phyloP scores from a whole-genome alignment of 2,329 filamentous ascomycete species.

The Sporothrix luriei region DNA sequence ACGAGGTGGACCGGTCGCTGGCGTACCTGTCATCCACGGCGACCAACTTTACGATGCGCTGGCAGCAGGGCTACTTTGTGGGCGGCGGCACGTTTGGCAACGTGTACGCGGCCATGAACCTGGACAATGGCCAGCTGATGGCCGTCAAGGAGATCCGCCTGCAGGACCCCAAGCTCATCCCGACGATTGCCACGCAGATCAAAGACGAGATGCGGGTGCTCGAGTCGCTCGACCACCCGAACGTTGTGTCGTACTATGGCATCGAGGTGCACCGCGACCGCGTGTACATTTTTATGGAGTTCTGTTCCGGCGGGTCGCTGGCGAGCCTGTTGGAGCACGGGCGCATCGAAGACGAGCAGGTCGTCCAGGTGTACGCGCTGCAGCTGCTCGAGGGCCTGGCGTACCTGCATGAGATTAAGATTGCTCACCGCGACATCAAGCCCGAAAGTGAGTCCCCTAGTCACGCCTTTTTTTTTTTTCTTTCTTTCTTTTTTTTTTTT shows the following conservation, averaged over 20 bases:
- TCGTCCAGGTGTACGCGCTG: slow-evolving; percentile 94
- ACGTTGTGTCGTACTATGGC: slow-evolving; percentile 95
- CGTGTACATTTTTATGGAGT: slow-evolving; percentile 99
- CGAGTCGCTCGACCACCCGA: slow-evolving; percentile 93
- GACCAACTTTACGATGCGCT: slow-evolving; percentile 91
- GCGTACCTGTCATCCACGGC: slow-evolving; percentile 92
- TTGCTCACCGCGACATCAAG: slow-evolving; percentile 97
- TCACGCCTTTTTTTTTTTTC: neutral
- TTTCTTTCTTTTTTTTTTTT: neutral
- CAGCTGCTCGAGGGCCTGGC: slow-evolving; percentile 92
- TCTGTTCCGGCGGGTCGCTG: slow-evolving; percentile 91
- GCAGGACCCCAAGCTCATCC: slow-evolving; percentile 94
- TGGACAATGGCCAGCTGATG: slow-evolving; percentile 95
- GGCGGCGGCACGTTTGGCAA: slow-evolving; percentile 96
- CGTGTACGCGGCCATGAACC: slow-evolving; percentile 95
- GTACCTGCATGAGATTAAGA: slow-evolving; percentile 88
- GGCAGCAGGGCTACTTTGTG: slow-evolving; percentile 98
- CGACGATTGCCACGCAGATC: slow-evolving; percentile 90
- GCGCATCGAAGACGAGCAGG: slow-evolving; percentile 94
- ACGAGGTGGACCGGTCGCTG: slow-evolving; percentile 92
- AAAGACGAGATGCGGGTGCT: slow-evolving; percentile 96
- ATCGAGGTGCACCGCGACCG: slow-evolving; percentile 98
- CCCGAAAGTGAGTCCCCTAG: slow-evolving; percentile 75
- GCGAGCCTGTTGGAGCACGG: slow-evolving; percentile 90
- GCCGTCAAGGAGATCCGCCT: slow-evolving; percentile 97